Evolutionary conservation across 2,329 filamentous ascomycete species (phyloP).

Genomic region (Phyllosticta citribraziliensis): DNA sequence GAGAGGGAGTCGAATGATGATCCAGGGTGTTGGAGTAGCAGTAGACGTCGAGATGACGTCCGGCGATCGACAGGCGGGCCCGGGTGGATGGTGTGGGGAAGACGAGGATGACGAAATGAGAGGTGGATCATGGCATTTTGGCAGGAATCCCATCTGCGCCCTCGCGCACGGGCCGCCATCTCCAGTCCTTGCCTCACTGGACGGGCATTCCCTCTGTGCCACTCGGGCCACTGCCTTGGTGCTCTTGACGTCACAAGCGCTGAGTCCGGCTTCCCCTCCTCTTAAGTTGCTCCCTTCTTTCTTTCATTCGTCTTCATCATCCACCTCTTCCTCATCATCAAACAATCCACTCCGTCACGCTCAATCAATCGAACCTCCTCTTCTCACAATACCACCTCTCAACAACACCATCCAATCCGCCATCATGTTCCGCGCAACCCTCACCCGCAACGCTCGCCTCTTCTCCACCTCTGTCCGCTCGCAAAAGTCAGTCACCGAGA

Average conservation of each 20-base stretch:
- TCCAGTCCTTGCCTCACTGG: background rate
- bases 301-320: background rate
- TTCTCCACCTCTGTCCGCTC: conserved; percentile 44
- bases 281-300: background rate
- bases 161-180: background rate
- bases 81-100: background rate
- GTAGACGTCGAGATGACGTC: background rate
- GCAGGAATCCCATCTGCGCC: background rate
- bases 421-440: conserved; percentile 38
- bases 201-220: background rate
- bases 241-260: background rate
- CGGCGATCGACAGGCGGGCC: background rate
- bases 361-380: background rate
- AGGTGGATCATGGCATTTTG: background rate
- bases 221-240: background rate
- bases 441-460: conserved; percentile 36
- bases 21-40: background rate
- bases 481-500: conserved; percentile 44
- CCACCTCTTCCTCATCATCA: background rate
- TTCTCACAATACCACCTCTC: background rate
- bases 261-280: background rate
- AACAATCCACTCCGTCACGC: background rate
- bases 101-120: background rate
- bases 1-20: background rate
- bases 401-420: conserved; percentile 3